These are phyloP conservation scores for Pseudogymnoascus sp. DNA, from an alignment of 2,329 filamentous ascomycete genomes.

Conservation along the genomic window DNA sequence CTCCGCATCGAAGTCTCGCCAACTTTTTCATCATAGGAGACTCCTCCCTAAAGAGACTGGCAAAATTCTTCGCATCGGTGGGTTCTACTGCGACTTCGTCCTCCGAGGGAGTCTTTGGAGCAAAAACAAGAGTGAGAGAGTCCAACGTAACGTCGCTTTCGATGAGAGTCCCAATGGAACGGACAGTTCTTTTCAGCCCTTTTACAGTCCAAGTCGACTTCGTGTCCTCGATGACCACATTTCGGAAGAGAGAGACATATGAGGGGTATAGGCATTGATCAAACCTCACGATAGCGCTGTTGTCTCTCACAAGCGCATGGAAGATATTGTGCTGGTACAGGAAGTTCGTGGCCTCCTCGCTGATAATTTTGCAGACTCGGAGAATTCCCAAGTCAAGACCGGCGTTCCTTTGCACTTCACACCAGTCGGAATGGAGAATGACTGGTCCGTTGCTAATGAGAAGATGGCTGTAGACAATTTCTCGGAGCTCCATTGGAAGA, in stretches of 20 bases:
- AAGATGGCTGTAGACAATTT: conserved; percentile 21
- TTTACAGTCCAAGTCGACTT: conserved; percentile 15
- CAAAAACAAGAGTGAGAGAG: conserved; percentile 20
- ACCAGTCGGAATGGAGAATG: conserved; percentile 22
- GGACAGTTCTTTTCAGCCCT: conserved; percentile 18
- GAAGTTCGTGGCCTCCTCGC: conserved; percentile 18
- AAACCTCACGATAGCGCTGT: neutral
- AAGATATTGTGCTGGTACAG: conserved; percentile 23
- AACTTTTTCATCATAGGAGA: conserved; percentile 20
- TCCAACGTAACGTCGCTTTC: conserved; percentile 15
- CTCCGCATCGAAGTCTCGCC: conserved; percentile 17
- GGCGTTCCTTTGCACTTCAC: conserved; percentile 15
- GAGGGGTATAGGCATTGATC: conserved; percentile 10
- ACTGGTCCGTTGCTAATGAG: conserved; percentile 19
- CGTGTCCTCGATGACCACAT: conserved; percentile 20
- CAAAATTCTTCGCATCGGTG: conserved; percentile 17
- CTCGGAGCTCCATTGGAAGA: conserved; percentile 21
- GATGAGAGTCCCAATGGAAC: conserved; percentile 17
- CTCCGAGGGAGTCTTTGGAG: conserved; percentile 15
- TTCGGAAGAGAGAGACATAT: conserved; percentile 16
- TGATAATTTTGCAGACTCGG: conserved; percentile 22
- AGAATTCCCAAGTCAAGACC: conserved; percentile 15
- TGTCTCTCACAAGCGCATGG: conserved; percentile 18
- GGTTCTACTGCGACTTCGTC: conserved; percentile 16
- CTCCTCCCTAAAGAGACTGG: conserved; percentile 20